These are phyloP conservation scores for Rubia peregrina DNA, from an alignment of 305 asterid genomes.

Conservation along the genomic window DNA sequence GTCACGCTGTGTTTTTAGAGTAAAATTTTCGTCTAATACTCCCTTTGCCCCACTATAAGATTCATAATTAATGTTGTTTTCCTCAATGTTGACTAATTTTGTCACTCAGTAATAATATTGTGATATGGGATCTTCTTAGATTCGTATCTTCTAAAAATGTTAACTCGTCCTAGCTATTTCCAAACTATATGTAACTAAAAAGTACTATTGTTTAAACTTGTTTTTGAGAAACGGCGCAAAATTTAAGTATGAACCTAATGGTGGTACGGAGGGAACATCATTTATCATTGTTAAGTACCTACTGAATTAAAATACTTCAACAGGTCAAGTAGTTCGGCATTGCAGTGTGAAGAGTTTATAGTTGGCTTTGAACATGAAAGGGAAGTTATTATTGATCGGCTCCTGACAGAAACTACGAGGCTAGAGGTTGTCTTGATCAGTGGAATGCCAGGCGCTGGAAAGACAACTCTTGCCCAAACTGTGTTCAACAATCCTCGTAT, in stretches of 20 bases:
- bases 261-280: background rate
- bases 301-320: background rate
- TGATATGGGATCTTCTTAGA: background rate
- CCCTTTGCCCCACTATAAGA: too few relatives aligned
- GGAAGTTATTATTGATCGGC: slow-evolving; percentile 8
- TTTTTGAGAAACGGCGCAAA: background rate
- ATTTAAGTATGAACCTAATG: background rate
- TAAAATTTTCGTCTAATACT: too few relatives aligned
- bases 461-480: slow-evolving; percentile 25
- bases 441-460: slow-evolving; percentile 34
- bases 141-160: background rate
- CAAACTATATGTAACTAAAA: background rate
- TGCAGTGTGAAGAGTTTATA: background rate
- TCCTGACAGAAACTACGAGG: slow-evolving; percentile 8
- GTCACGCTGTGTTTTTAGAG: too few relatives aligned
- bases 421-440: slow-evolving; percentile 11
- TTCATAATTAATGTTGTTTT: too few relatives aligned
- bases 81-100: background rate
- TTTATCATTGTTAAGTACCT: background rate
- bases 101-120: background rate
- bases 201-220: background rate
- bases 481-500: slow-evolving; percentile 2
- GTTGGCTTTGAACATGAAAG: background rate
- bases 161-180: background rate
- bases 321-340: background rate